Evolutionary conservation across 768 basidiomycete genomes (phyloP), one percentile per base, ranked within the genome.

Genomic region (Macrolepiota fuliginosa): DNA sequence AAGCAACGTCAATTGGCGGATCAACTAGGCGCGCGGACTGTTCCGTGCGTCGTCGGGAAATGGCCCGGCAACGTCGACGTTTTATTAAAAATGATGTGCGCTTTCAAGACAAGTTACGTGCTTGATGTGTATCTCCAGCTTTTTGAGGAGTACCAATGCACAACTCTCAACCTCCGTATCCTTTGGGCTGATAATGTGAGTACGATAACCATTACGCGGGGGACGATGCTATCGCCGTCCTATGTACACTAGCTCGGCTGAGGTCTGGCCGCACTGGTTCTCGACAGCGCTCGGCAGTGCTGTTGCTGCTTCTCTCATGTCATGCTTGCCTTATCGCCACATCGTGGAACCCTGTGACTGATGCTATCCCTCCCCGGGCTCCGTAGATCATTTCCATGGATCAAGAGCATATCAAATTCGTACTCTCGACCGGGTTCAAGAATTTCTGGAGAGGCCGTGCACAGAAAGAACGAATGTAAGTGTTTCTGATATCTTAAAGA

Each of bases 31-130:
- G 86, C 85, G 5, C 74, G 75, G 62, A 76, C 72, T 1, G 83
- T 88, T 52, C 86, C 86, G 3, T 73, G 79, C 19, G 83, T 90
- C 15, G 74, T 81, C 17, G 89, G 89, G 6, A 86, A 82, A 74
- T 89, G 87, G 87, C 89, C 88, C 3, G 90, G 90, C n/a, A 91
- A 91, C 69, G 73, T 91, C 66, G 90, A 92, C 66, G 71, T 91
- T 52, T 78, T 89, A 60, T 67, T 89, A 51, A 76, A 72, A 57
- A 81, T 87, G 76, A 77, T 82, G 65, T 74, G 74, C 22, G 81
- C 83, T 0, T 82, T 84, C 70, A 79, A 82, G 64, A 83, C 79
- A 22, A 80, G 80, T 66, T 91, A 91, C 69, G 75, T 86, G 13
- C 79, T 83, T 49, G 83, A 87, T 57, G 84, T 84, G 3, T 89